phyloP scores from a whole-genome alignment of 768 basidiomycete species.

The Lentinula detonsa region DNA sequence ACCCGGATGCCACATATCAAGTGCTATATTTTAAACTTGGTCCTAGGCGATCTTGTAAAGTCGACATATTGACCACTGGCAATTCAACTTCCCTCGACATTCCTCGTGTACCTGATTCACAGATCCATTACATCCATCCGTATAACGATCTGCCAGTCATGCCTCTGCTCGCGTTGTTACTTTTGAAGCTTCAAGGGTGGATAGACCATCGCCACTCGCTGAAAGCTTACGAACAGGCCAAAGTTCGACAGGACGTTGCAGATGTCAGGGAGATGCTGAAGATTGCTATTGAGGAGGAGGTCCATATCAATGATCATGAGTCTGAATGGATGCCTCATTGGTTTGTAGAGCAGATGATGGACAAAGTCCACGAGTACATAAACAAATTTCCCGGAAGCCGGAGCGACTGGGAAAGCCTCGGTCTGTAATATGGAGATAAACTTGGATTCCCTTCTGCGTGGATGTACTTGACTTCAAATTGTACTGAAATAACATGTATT shows the following conservation, averaged over 20 bases:
- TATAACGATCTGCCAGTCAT: slow-evolving; percentile 17
- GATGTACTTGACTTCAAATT: too few species aligned
- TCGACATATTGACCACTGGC: slow-evolving; percentile 25
- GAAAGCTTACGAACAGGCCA: slow-evolving; percentile 17
- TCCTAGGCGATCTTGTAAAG: slow-evolving; percentile 16
- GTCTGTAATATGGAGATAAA: too few species aligned
- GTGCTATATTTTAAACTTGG: background rate
- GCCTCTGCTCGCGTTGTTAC: slow-evolving; percentile 21
- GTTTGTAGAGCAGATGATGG: slow-evolving; percentile 5
- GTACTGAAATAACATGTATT: too few species aligned
- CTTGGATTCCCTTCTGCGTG: too few species aligned
- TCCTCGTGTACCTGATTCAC: slow-evolving; percentile 14
- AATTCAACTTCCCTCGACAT: slow-evolving; percentile 13
- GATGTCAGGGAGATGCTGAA: slow-evolving; percentile 20
- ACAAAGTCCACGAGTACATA: slow-evolving; percentile 6
- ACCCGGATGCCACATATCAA: slow-evolving; percentile 4
- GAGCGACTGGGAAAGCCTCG: background rate
- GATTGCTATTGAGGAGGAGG: slow-evolving; percentile 11
- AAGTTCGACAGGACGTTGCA: slow-evolving; percentile 18
- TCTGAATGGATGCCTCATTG: slow-evolving; percentile 10
- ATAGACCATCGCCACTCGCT: slow-evolving; percentile 16
- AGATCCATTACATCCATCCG: slow-evolving; percentile 1
- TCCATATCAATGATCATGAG: background rate
- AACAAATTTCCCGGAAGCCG: background rate
- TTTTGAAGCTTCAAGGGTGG: slow-evolving; percentile 27